A percentile compares a stretch with the other conserved stretches of the same genome.
Evolutionary conservation across 2,329 filamentous ascomycete species (phyloP).

Genomic region (Penicillium crustosum): DNA sequence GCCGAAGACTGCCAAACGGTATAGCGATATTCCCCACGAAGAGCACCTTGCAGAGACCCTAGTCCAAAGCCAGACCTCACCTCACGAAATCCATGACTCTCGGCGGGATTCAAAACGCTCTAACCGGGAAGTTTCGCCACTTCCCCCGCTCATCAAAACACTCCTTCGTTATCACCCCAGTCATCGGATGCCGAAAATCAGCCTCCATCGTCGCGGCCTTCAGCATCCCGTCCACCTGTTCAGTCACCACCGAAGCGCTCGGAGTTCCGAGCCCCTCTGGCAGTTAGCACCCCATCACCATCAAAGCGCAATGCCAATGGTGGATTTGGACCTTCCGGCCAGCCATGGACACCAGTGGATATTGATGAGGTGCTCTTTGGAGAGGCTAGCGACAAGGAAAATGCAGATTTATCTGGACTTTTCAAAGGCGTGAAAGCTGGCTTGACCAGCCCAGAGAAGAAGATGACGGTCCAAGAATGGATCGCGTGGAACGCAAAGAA

Average conservation of each 20-base stretch:
- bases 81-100: constrained; percentile 12
- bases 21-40: constrained; percentile 40
- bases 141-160: constrained; percentile 40
- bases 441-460: constrained; percentile 73
- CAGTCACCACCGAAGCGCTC: constrained; percentile 38
- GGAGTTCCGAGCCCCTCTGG: constrained; percentile 43
- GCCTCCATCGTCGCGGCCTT: constrained; percentile 66
- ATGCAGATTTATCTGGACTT: constrained; percentile 49
- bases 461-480: constrained; percentile 94
- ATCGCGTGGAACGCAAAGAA: constrained; percentile 75
- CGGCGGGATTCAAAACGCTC: constrained; percentile 9
- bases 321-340: constrained; percentile 55
- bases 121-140: constrained; percentile 28
- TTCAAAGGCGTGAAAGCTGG: constrained; percentile 56
- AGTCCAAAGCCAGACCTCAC: constrained; percentile 26
- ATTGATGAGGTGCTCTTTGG: constrained; percentile 62
- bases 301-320: constrained; percentile 57
- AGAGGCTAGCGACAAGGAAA: constrained; percentile 48
- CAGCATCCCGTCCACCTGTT: constrained; percentile 45
- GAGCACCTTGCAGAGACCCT: constrained; percentile 36
- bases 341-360: constrained; percentile 72
- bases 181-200: constrained; percentile 79
- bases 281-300: constrained; percentile 55
- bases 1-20: constrained; percentile 39
- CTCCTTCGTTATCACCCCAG: constrained; percentile 68